Conservation (phyloP, 129 eudicot genomes). For the Flaveria robusta region DNA sequence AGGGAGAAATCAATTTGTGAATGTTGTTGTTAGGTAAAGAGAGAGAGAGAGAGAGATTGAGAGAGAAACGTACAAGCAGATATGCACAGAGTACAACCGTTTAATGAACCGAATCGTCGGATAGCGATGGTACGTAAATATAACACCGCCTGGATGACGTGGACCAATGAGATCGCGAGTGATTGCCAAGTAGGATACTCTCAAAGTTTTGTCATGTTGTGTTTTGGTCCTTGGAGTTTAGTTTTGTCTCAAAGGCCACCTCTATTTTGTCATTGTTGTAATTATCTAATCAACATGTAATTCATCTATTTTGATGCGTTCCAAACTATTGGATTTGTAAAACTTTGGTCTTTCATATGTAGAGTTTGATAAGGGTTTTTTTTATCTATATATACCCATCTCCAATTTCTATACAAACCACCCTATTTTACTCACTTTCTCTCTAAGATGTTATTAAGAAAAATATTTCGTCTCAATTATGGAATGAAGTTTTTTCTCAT, state of each 20-base stretch:
- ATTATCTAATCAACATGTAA: background rate
- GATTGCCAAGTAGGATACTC: background rate
- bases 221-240: background rate
- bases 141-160: background rate
- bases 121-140: background rate
- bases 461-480: too few species aligned
- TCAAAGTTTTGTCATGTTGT: background rate
- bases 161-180: background rate
- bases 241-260: background rate
- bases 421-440: too few species aligned
- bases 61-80: background rate
- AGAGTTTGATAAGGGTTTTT: too few species aligned
- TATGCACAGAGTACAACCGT: background rate
- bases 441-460: too few species aligned
- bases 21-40: background rate
- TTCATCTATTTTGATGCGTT: background rate
- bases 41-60: conserved; percentile 7
- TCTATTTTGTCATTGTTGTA: background rate
- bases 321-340: background rate
- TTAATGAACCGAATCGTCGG: background rate
- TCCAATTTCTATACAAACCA: too few species aligned
- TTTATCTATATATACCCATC: too few species aligned
- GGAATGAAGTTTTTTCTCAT: too few species aligned
- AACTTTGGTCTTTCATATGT: too few species aligned
- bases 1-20: background rate